Evolutionary conservation across 2,329 filamentous ascomycete genomes (phyloP), one percentile per base, ranked within the genome.

Genomic region (Pseudocercospora crystallina): DNA sequence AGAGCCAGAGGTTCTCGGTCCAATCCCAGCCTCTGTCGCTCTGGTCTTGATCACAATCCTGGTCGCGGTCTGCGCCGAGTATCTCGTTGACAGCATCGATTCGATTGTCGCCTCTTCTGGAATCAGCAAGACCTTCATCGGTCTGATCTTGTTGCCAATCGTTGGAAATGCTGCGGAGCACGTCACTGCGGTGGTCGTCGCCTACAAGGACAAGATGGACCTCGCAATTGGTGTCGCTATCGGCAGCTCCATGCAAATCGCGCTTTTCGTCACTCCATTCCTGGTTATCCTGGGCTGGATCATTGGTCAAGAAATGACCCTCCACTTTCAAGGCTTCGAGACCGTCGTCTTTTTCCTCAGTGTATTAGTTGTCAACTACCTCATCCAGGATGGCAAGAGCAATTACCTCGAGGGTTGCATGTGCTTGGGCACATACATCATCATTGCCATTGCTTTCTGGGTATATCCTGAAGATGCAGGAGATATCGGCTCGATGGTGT

Each of bases 281-380:
- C 67, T 81, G 44, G 78, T 81, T 49, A 75, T 81, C 36, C 71
- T 80, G 8, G 79, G 79, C 43, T 81, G 78, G 78, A 74, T 76
- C 61, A 76, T 81, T 50, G 73, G 70, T 15, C 63, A 76, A 57
- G 69, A 73, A 40, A 80, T 80, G 78, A 76, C 86, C 26, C 78
- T 95, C 31, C 90, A 92, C 74, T 95, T 95, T 70, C 89, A 89
- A 53, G 79, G 90, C 42, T 95, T 95, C 70, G 89, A 95, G 78
- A 95, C 89, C 0, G 87, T 94, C 15, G 89, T 86, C 49, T 80
- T 95, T 63, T 95, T 95, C 70, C 83, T 92, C 44, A 87, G 84
- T 44, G 85, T 90, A 7, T 84, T 95, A 58, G 90, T 95, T 56
- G 88, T 92, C 71, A 94, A 92, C 71, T 95, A 94, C 67, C 73